A percentile compares a stretch with the other conserved stretches of the same genome.
Conservation (phyloP, 1,139 yeast species). For the Geotrichum aggregatum region DNA sequence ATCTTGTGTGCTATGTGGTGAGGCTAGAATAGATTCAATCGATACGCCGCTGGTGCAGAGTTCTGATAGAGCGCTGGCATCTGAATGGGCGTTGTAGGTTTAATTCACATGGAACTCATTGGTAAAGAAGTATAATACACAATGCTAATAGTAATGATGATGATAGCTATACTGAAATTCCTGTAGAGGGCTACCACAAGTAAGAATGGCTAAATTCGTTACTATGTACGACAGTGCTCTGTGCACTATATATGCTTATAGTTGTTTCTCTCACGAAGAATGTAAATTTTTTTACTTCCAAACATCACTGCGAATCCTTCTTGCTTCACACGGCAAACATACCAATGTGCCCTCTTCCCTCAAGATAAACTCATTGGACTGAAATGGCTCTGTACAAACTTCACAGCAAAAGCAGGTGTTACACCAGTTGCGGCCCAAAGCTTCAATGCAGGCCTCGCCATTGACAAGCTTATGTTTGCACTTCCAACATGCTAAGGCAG, state of each 20-base stretch:
- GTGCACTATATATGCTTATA: no score
- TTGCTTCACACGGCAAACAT: constrained; percentile 35
- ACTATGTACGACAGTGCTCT: no score
- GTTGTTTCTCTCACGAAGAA: no score
- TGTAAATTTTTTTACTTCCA: constrained; percentile 25
- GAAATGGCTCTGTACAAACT: constrained; percentile 33
- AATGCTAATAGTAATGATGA: no score
- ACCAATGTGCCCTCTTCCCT: constrained; percentile 37
- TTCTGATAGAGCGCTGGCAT: constrained; percentile 18
- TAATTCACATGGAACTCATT: no score
- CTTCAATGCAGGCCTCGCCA: constrained; percentile 33
- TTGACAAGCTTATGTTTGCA: constrained; percentile 29
- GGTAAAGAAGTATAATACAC: no score
- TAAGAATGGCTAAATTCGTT: no score
- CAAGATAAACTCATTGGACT: constrained; percentile 34
- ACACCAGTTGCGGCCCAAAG: constrained; percentile 38
- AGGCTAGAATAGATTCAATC: constrained; percentile 61
- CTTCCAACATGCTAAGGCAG: constrained; percentile 37
- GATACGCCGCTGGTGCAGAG: constrained; percentile 49
- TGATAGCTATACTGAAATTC: no score
- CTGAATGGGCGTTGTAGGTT: constrained; percentile 21
- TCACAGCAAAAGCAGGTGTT: constrained; percentile 36
- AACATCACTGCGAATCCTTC: constrained; percentile 28
- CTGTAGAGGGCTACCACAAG: no score
- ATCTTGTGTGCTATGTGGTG: constrained; percentile 80